Percentiles rank a stretch among this genome's conserved stretches.
phyloP scores from a whole-genome alignment of 495 filamentous ascomycete genomes.

The Schizothecium vesticola region DNA sequence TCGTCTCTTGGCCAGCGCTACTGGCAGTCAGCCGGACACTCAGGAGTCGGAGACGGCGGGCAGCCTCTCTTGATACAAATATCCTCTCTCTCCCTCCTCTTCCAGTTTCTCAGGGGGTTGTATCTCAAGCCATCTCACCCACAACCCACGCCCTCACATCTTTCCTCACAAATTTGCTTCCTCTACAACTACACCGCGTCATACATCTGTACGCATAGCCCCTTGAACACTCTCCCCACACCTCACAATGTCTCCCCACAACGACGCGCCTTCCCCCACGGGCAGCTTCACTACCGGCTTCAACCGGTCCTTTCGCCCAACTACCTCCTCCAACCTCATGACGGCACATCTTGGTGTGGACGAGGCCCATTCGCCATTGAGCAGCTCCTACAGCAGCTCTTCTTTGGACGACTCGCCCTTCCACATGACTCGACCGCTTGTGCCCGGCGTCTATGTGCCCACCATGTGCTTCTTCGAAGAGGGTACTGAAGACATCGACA shows the following conservation, averaged over 20 bases:
- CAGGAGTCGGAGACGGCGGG: constrained; percentile 1
- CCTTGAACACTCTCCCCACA: background rate
- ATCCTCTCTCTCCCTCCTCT: constrained; percentile 7
- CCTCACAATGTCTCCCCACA: constrained; percentile 45
- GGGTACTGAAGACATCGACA: constrained; percentile 71
- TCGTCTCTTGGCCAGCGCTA: constrained; percentile 13
- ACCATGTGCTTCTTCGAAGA: constrained; percentile 85
- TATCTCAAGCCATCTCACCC: background rate
- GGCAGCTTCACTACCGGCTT: constrained; percentile 44
- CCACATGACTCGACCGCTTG: constrained; percentile 54
- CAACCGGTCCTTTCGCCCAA: constrained; percentile 36
- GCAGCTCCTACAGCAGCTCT: constrained; percentile 40
- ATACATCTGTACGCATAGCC: constrained; percentile 2
- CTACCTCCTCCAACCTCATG: constrained; percentile 30
- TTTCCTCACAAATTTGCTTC: background rate
- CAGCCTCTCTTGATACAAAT: constrained; percentile 28
- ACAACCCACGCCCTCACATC: background rate
- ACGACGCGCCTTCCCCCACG: constrained; percentile 45
- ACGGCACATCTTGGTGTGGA: constrained; percentile 21
- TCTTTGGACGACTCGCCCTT: constrained; percentile 35
- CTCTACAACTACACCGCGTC: background rate
- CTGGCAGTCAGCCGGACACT: constrained; percentile 12
- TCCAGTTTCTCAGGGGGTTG: background rate
- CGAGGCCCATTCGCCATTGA: constrained; percentile 36
- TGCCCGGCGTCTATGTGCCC: constrained; percentile 77